Percentiles rank a stretch among this genome's conserved stretches.
These are phyloP conservation scores for Kingdonia uniflora DNA, from an alignment of 164 flowering plant species.

Conservation along the genomic window DNA sequence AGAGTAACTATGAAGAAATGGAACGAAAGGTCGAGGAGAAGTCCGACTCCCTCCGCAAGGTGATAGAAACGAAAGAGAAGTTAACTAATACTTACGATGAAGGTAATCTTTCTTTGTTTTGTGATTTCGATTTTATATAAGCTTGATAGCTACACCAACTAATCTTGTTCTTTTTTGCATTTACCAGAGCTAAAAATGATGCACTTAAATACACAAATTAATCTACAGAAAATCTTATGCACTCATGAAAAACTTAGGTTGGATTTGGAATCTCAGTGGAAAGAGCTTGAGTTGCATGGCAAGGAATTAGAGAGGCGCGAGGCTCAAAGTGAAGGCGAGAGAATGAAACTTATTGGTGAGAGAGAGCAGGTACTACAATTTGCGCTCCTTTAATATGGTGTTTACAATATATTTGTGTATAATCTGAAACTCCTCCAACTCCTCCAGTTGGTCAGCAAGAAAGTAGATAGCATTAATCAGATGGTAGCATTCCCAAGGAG, in stretches of 20 bases:
- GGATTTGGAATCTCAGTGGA: conserved; percentile 33
- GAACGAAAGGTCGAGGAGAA: conserved; percentile 39
- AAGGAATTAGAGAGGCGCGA: conserved; percentile 39
- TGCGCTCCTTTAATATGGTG: background rate
- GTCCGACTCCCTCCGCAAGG: conserved; percentile 18
- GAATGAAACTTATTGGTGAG: conserved; percentile 36
- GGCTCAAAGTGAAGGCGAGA: conserved; percentile 51
- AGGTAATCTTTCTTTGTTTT: conserved; percentile 26
- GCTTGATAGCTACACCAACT: background rate
- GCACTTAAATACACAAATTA: conserved; percentile 29
- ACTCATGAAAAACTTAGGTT: conserved; percentile 41
- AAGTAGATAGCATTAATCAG: no score
- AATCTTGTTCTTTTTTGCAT: conserved; percentile 5
- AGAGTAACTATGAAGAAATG: conserved; percentile 44
- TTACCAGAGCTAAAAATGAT: conserved; percentile 38
- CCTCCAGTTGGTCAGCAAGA: no score
- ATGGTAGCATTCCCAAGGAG: no score
- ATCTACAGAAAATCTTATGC: conserved; percentile 23
- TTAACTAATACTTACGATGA: conserved; percentile 54
- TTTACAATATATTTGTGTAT: background rate
- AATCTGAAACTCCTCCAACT: no score
- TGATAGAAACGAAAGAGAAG: conserved; percentile 52
- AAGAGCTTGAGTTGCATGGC: conserved; percentile 24
- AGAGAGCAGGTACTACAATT: conserved; percentile 37
- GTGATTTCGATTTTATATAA: background rate